Percentiles rank a stretch among this genome's conserved stretches.
These are phyloP conservation scores for Ceratocystis lukuohia DNA, from an alignment of 2,329 filamentous ascomycete species.

Conservation along the genomic window DNA sequence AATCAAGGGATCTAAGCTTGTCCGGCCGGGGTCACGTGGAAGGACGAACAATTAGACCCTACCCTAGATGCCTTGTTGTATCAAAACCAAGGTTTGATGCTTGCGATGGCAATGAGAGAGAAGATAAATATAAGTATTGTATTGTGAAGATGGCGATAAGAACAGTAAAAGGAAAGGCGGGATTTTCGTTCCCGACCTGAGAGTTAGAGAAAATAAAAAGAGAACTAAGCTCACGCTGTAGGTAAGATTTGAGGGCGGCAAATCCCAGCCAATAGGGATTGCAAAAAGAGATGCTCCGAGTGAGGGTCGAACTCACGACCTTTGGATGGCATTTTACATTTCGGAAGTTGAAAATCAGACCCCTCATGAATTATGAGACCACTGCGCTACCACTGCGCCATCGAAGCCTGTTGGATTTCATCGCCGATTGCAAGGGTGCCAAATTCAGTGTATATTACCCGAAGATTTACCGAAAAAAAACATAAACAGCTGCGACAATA, in stretches of 20 bases:
- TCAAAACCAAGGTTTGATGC: background rate
- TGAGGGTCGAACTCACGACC: slow-evolving; percentile 21
- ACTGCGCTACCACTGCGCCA: slow-evolving; percentile 20
- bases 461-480: background rate
- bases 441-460: background rate
- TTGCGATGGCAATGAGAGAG: background rate
- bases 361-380: slow-evolving; percentile 20
- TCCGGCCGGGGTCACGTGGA: background rate
- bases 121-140: too few relatives aligned
- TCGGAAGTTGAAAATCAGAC: slow-evolving; percentile 19
- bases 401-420: slow-evolving; percentile 18
- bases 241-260: background rate
- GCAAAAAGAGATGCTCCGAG: slow-evolving; percentile 18
- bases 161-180: too few relatives aligned
- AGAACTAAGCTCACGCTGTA: background rate
- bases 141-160: too few relatives aligned
- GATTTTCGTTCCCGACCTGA: background rate
- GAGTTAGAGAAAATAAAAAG: background rate
- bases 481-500: background rate
- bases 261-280: background rate
- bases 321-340: slow-evolving; percentile 20
- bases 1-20: background rate
- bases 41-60: background rate
- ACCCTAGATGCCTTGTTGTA: background rate
- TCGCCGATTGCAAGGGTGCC: background rate